Evolutionary conservation across 2,329 filamentous ascomycete species (phyloP).

Genomic region (Stagonosporopsis chrysanthemi): DNA sequence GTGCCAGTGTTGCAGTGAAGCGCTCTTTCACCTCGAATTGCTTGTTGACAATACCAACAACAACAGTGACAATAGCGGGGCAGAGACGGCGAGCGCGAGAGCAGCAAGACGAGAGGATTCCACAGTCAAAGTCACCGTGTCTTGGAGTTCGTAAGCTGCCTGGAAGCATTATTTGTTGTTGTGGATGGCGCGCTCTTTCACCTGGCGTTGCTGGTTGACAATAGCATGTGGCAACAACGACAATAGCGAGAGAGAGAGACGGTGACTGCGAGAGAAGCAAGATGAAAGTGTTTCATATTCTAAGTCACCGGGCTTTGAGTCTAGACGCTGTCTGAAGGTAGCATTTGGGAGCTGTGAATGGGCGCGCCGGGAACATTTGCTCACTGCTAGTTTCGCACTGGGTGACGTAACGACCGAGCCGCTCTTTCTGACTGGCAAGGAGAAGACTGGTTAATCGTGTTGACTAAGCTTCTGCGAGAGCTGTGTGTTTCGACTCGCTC

Average conservation of each 20-base stretch:
- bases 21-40: not conserved
- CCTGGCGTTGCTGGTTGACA: not conserved
- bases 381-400: not conserved
- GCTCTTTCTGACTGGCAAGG: not conserved
- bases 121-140: not conserved
- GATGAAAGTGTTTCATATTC: too few relatives aligned
- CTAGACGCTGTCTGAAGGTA: too few relatives aligned
- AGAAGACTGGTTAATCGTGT: not conserved
- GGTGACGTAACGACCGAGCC: not conserved
- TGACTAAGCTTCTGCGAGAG: too few relatives aligned
- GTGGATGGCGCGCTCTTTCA: conserved; percentile 3
- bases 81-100: not conserved
- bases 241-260: not conserved
- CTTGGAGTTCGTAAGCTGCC: too few relatives aligned
- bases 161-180: too few relatives aligned
- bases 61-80: not conserved
- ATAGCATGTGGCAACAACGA: not conserved
- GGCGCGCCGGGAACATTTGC: not conserved
- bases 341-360: not conserved
- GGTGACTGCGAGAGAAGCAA: not conserved
- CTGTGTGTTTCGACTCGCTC: too few relatives aligned
- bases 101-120: not conserved
- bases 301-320: not conserved
- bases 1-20: conserved; percentile 2
- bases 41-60: not conserved